These are phyloP conservation scores for Fraxinus velutina DNA, from an alignment of 305 asterid species.

Conservation along the genomic window DNA sequence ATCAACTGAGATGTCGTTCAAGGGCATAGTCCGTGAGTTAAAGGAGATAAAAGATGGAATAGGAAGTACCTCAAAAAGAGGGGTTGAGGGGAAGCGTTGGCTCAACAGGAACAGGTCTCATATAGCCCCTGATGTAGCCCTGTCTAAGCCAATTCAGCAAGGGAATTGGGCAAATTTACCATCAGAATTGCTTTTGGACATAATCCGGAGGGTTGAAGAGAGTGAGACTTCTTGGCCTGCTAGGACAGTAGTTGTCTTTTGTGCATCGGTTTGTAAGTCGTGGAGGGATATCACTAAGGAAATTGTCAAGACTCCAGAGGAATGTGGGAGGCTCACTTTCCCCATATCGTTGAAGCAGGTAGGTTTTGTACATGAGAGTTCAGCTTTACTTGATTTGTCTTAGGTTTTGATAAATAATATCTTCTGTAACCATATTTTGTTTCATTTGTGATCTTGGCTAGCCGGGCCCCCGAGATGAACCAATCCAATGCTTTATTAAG, in stretches of 20 bases:
- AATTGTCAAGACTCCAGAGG: constrained; percentile 85
- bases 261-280: constrained; percentile 86
- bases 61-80: constrained; percentile 71
- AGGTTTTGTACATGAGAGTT: constrained; percentile 10
- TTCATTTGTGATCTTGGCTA: constrained; percentile 17
- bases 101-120: constrained; percentile 62
- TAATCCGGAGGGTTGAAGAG: constrained; percentile 79
- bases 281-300: constrained; percentile 91
- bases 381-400: not conserved
- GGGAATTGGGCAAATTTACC: constrained; percentile 94
- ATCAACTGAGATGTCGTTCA: constrained; percentile 58
- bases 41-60: constrained; percentile 79
- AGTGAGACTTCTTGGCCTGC: constrained; percentile 94
- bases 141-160: constrained; percentile 51
- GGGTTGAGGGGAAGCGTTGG: constrained; percentile 64
- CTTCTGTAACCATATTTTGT: not conserved
- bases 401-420: constrained; percentile 11
- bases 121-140: constrained; percentile 69
- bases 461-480: constrained; percentile 72
- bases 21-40: constrained; percentile 72
- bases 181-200: constrained; percentile 84
- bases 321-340: constrained; percentile 89
- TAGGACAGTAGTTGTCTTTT: constrained; percentile 67
- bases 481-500: constrained; percentile 70
- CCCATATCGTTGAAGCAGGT: constrained; percentile 96